Evolutionary conservation across 306 rosid genomes (phyloP), one percentile per base, ranked within the genome.

Genomic region (Quercus engelmannii): DNA sequence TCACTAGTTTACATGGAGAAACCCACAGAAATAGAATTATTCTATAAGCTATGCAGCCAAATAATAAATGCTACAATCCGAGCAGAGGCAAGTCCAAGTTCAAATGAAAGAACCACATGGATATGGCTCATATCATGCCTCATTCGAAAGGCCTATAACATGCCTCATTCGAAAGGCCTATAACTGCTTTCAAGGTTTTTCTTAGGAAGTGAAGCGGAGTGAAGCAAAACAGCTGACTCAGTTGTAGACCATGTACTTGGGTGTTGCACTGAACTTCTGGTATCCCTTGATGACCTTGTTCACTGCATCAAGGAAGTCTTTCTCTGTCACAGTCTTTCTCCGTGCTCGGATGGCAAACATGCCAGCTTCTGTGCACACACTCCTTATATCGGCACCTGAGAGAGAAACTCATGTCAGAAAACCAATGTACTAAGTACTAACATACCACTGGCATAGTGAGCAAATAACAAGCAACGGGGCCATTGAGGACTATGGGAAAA

Each of bases 361-460:
- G 77, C 99, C 99, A 13, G 99, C 99, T 86, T 96, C 99, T 0
- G 99, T 96, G 90, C 99, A 96, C 1, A 96, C 99, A 75, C 97
- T 91, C 87, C 99, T 88, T 19, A 96, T 96, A 78, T 96, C 99
- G 79, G 99, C 99, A 58, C 99, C 99, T 96, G 90, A 55, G 41
- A 54, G 46, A 76, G 17, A 55, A 5, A 52, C 18, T 9, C 17
- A 38, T 25, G 78, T 86, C 81, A 89, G 82, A 80, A 82, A 72
- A 26, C 31, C 8, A 9, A 74, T 15, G 67, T 59, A 61, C 55
- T 83, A 74, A 23, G 67, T 71, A 61, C 55, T 82, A 74, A 25
- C 75, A 21, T 71, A 67, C 41, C n/a, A 5, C 52, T 1, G 6
- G 17, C 26, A 9, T 19, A 1, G 14, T 28, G 70, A 35, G 13